Conservation (phyloP, 2,329 filamentous ascomycete species). For the Ophiostoma australiae region DNA sequence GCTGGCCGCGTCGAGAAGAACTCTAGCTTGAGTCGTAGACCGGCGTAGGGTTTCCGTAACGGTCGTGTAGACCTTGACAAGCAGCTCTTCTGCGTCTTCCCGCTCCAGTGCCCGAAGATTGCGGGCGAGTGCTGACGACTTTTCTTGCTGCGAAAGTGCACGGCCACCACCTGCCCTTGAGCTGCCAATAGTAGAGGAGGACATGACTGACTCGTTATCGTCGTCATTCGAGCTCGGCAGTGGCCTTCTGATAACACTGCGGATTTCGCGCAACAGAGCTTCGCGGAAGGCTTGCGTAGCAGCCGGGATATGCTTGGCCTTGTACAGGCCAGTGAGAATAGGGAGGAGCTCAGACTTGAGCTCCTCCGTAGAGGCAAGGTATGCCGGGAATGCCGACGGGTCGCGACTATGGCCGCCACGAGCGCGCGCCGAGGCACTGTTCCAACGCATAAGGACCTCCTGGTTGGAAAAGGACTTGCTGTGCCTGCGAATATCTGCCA, state of each 20-base stretch:
- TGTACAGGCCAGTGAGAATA: conserved; percentile 72
- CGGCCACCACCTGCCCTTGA: conserved; percentile 41
- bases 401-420: conserved; percentile 63
- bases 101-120: conserved; percentile 81
- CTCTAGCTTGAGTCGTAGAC: conserved; percentile 85
- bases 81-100: conserved; percentile 76
- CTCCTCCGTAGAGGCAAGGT: conserved; percentile 66
- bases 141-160: conserved; percentile 74
- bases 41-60: conserved; percentile 82
- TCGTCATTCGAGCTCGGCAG: conserved; percentile 92
- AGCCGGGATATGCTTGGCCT: conserved; percentile 71
- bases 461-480: conserved; percentile 64
- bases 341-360: conserved; percentile 66
- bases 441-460: conserved; percentile 81
- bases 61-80: conserved; percentile 77
- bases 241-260: conserved; percentile 74
- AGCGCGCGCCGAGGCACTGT: conserved; percentile 65
- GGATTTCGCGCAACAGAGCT: conserved; percentile 77
- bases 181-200: conserved; percentile 67
- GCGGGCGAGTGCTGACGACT: conserved; percentile 78
- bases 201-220: conserved; percentile 84
- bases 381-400: conserved; percentile 68
- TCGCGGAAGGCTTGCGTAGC: conserved; percentile 84
- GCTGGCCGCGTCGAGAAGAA: conserved; percentile 90
- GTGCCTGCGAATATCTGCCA: conserved; percentile 77